These are phyloP conservation scores for Colletotrichum sp. DNA, from an alignment of 2,329 filamentous ascomycete species.

Conservation along the genomic window DNA sequence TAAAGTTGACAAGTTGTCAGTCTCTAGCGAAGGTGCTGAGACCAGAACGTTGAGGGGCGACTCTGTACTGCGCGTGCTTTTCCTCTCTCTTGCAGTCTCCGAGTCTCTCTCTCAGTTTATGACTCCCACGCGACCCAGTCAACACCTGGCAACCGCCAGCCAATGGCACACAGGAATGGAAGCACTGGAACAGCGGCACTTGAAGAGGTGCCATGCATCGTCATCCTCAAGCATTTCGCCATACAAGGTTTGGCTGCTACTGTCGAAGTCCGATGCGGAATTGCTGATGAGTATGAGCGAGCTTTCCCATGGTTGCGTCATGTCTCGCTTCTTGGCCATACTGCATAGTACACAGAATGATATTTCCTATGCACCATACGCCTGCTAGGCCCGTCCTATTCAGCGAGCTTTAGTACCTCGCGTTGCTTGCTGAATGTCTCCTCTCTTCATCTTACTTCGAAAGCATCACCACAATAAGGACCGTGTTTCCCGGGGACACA, in stretches of 20 bases:
- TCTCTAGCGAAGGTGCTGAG: background rate
- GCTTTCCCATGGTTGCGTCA: background rate
- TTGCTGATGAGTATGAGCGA: background rate
- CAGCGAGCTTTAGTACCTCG: background rate
- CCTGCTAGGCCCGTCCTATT: background rate
- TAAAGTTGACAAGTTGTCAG: background rate
- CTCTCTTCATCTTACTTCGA: background rate
- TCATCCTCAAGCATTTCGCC: background rate
- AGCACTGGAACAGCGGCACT: background rate
- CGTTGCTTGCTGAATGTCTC: background rate
- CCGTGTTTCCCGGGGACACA: background rate
- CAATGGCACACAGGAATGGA: background rate
- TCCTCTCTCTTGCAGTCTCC: background rate
- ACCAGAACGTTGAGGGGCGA: background rate
- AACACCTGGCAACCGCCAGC: constrained; percentile 5
- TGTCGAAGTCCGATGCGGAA: background rate
- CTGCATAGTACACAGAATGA: background rate
- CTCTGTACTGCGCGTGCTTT: background rate
- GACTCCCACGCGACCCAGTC: constrained; percentile 1
- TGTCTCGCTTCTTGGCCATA: background rate
- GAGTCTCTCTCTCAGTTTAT: background rate
- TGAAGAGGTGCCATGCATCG: background rate
- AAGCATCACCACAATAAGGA: background rate
- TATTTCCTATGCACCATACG: background rate
- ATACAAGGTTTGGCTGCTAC: background rate